Evolutionary conservation across 495 filamentous ascomycete genomes (phyloP).

Genomic region (Tuber indicum): DNA sequence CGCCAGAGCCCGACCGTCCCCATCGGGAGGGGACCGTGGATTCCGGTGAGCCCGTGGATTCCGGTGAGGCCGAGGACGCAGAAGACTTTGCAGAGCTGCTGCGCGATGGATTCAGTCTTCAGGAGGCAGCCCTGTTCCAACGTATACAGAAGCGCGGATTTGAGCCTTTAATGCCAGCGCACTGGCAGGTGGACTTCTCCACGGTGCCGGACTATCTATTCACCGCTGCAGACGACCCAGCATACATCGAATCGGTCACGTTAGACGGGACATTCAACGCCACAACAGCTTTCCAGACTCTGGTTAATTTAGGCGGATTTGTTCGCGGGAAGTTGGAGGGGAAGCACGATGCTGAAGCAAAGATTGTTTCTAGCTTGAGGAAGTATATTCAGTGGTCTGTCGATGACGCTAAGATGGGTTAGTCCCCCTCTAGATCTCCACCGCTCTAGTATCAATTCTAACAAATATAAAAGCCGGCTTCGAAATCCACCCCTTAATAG

Average conservation of each 20-base stretch:
- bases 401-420: conserved; percentile 27
- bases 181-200: conserved; percentile 57
- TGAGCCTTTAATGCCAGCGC: conserved; percentile 52
- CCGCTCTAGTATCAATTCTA: not conserved
- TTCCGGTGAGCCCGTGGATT: conserved; percentile 7
- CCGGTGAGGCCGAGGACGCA: conserved; percentile 16
- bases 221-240: conserved; percentile 44
- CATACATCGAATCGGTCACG: conserved; percentile 48
- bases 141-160: conserved; percentile 55
- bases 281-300: conserved; percentile 33
- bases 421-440: not conserved
- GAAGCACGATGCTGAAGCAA: conserved; percentile 29
- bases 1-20: conserved; percentile 13
- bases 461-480: conserved; percentile 16
- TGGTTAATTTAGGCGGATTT: conserved; percentile 30
- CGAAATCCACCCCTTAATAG: conserved; percentile 32
- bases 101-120: conserved; percentile 33
- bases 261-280: conserved; percentile 39
- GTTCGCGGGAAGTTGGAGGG: conserved; percentile 35
- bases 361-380: conserved; percentile 24
- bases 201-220: conserved; percentile 58
- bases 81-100: conserved; percentile 28
- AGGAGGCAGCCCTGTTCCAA: conserved; percentile 53
- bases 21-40: conserved; percentile 15
- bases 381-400: conserved; percentile 37